These are phyloP conservation scores for Nothophytophthora sp. DNA, from an alignment of 352 stramenopile genomes.

Conservation along the genomic window DNA sequence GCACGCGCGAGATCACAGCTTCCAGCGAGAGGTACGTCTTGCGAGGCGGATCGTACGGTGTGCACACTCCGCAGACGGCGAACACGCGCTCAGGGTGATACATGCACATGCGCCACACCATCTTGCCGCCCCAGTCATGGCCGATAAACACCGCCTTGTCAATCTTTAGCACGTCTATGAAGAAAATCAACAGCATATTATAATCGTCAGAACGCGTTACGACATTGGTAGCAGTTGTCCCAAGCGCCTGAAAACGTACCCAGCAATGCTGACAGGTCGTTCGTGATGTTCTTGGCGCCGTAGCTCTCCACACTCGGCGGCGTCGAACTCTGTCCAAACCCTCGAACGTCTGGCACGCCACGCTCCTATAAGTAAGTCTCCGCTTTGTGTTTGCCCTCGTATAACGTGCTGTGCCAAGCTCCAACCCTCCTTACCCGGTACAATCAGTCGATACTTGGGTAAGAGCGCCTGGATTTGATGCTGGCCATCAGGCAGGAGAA, in stretches of 20 bases:
- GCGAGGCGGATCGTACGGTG: slow-evolving; percentile 46
- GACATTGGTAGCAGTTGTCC: not conserved
- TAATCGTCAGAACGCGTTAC: not conserved
- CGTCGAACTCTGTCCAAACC: slow-evolving; percentile 50
- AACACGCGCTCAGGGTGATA: slow-evolving; percentile 60
- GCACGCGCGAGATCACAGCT: slow-evolving; percentile 22
- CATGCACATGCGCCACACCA: slow-evolving; percentile 54
- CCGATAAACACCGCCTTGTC: slow-evolving; percentile 54
- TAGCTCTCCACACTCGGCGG: slow-evolving; percentile 36
- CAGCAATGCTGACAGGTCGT: slow-evolving; percentile 40
- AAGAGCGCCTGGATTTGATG: slow-evolving; percentile 51
- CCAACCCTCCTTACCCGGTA: slow-evolving; percentile 21
- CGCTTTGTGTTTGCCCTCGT: not conserved
- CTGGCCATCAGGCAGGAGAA: slow-evolving; percentile 5
- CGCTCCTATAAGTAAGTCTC: slow-evolving; percentile 3
- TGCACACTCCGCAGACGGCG: slow-evolving; percentile 53
- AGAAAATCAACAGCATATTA: not conserved
- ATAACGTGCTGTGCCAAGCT: not conserved
- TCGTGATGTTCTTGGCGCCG: slow-evolving; percentile 48
- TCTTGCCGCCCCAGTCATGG: slow-evolving; percentile 64
- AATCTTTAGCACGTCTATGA: slow-evolving; percentile 49
- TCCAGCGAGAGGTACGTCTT: slow-evolving; percentile 34
- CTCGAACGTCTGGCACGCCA: slow-evolving; percentile 41
- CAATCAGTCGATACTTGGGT: slow-evolving; percentile 55
- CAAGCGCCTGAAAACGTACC: slow-evolving; percentile 12